Evolutionary conservation across 768 basidiomycete species (phyloP).

Genomic region (Piloderma croceum): DNA sequence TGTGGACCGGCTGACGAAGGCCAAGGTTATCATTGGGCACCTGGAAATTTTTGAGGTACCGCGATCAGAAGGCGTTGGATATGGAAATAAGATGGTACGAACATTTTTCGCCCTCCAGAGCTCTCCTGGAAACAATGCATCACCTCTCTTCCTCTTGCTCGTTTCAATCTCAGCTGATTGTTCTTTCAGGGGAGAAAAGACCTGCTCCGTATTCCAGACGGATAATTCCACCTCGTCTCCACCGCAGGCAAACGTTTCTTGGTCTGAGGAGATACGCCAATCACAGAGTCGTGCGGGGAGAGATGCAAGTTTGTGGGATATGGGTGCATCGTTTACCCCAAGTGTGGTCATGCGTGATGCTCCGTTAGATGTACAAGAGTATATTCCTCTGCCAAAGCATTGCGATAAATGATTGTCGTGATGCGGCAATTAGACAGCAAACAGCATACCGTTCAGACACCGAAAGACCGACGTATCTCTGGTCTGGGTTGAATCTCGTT

Average conservation of each 20-base stretch:
- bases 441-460: conserved; percentile 42
- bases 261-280: conserved; percentile 54
- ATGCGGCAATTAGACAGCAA: neutral
- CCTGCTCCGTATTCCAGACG: conserved; percentile 66
- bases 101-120: conserved; percentile 85
- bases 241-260: conserved; percentile 66
- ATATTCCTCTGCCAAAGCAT: conserved; percentile 43
- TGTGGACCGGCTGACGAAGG: conserved; percentile 74
- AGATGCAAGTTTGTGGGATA: conserved; percentile 28
- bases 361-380: conserved; percentile 74
- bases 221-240: conserved; percentile 85
- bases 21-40: conserved; percentile 68
- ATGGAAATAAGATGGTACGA: too few species aligned
- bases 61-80: too few species aligned
- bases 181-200: conserved; percentile 33
- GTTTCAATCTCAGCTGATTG: conserved; percentile 10
- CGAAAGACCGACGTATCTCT: conserved; percentile 60
- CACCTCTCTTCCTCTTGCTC: conserved; percentile 57
- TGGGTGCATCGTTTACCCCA: conserved; percentile 17
- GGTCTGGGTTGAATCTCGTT: conserved; percentile 44
- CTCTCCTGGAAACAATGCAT: conserved; percentile 63
- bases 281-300: conserved; percentile 67
- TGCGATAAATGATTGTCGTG: neutral
- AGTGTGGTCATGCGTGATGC: conserved; percentile 50
- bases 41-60: conserved; percentile 33